phyloP scores from a whole-genome alignment of 129 eudicot genomes.

The Flaveria robusta region DNA sequence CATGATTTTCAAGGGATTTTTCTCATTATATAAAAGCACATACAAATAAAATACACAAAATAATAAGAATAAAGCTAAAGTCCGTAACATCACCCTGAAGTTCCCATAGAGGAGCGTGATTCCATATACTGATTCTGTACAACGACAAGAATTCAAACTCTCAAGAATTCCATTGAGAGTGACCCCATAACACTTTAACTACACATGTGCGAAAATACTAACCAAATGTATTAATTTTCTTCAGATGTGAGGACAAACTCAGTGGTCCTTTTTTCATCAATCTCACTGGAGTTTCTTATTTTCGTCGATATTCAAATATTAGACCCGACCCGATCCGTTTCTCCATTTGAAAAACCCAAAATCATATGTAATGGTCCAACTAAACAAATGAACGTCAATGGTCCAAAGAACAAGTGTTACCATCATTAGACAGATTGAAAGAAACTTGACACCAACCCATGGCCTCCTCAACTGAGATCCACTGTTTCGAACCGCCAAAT shows the following conservation, averaged over 20 bases:
- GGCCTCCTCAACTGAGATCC: conserved; percentile 8
- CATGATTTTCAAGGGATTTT: too few species aligned
- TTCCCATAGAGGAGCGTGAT: neutral
- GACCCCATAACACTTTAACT: neutral
- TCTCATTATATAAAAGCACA: too few species aligned
- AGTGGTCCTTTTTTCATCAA: too few species aligned
- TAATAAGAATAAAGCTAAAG: too few species aligned
- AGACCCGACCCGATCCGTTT: neutral
- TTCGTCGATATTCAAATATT: neutral
- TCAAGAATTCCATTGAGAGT: neutral
- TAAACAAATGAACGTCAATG: neutral
- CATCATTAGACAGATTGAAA: neutral
- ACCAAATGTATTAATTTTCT: neutral
- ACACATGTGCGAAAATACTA: neutral
- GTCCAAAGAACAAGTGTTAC: conserved; percentile 9
- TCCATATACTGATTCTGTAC: neutral
- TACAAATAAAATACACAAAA: too few species aligned
- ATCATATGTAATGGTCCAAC: neutral
- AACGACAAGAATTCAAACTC: neutral
- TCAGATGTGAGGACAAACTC: too few species aligned
- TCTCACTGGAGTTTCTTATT: too few species aligned
- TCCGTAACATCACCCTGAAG: neutral
- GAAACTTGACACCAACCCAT: neutral
- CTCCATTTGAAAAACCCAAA: neutral
- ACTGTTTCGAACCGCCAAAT: conserved; percentile 26